Evolutionary conservation across 1,139 yeast genomes (phyloP).

Genomic region (Hyphopichia pseudoburtonii): DNA sequence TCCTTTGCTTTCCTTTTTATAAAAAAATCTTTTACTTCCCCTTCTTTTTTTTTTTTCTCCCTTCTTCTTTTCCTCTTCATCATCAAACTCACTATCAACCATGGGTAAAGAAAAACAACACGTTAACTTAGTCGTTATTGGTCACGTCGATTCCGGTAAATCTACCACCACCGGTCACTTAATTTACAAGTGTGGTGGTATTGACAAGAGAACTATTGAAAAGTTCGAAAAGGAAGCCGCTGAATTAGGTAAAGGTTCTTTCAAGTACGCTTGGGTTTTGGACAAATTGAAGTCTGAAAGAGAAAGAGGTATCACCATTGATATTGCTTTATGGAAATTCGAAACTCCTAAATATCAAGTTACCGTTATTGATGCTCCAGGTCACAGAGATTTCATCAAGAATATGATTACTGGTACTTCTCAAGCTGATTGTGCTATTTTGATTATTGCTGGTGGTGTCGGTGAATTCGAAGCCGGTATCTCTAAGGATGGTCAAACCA

Average conservation of each 20-base stretch:
- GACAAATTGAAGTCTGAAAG: slow-evolving; percentile 96
- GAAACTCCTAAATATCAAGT: slow-evolving; percentile 93
- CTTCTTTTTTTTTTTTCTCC: slow-evolving; percentile 5
- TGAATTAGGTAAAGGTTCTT: slow-evolving; percentile 97
- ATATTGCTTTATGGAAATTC: slow-evolving; percentile 93
- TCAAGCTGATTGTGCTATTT: slow-evolving; percentile 91
- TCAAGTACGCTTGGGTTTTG: slow-evolving; percentile 98
- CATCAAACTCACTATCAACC: slow-evolving; percentile 8
- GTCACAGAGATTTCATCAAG: slow-evolving; percentile 97
- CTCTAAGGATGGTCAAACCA: slow-evolving; percentile 91
- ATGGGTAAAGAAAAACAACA: slow-evolving; percentile 94
- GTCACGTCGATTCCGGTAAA: slow-evolving; percentile 99
- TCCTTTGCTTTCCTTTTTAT: slow-evolving; percentile 5
- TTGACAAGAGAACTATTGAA: slow-evolving; percentile 97
- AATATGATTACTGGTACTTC: slow-evolving; percentile 92
- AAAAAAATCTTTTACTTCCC: slow-evolving; percentile 4
- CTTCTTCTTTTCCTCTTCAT: slow-evolving; percentile 1
- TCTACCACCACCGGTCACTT: slow-evolving; percentile 99
- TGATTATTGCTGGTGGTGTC: slow-evolving; percentile 86
- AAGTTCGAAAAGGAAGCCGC: slow-evolving; percentile 99
- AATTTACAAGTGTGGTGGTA: slow-evolving; percentile 92
- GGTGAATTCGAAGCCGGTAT: slow-evolving; percentile 97
- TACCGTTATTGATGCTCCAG: slow-evolving; percentile 93
- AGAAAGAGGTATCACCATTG: slow-evolving; percentile 97
- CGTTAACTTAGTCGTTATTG: slow-evolving; percentile 99